These are phyloP conservation scores for Phtheirospermum japonicum DNA, from an alignment of 257 asterid species.

Conservation along the genomic window DNA sequence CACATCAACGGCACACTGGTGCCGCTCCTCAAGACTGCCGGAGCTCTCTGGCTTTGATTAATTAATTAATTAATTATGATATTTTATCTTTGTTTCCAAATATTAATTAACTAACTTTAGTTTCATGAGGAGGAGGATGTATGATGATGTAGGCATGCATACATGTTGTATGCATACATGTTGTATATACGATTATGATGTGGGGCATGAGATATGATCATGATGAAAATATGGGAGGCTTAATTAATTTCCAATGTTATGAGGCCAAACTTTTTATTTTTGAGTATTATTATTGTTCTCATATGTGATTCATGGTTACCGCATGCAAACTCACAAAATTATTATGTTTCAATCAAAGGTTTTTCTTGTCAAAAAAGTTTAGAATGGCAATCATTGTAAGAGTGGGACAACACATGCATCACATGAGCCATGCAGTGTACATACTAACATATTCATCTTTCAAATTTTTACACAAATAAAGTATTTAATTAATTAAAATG, in stretches of 20 bases:
- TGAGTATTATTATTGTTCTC: too few relatives aligned
- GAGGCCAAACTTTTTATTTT: background rate
- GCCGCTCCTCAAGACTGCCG: constrained; percentile 81
- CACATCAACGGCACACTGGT: constrained; percentile 80
- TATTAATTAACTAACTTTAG: constrained; percentile 2
- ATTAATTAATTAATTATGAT: background rate
- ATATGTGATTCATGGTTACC: background rate
- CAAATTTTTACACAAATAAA: too few relatives aligned
- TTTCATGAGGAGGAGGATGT: too few relatives aligned
- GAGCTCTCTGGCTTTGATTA: constrained; percentile 81
- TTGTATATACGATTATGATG: background rate
- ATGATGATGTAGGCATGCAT: background rate
- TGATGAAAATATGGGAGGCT: too few relatives aligned
- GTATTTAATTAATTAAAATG: too few relatives aligned
- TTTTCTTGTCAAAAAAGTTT: too few relatives aligned
- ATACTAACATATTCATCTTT: too few relatives aligned
- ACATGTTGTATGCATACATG: constrained; percentile 19
- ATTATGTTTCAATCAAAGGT: background rate
- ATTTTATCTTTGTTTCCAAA: background rate
- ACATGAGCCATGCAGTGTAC: too few relatives aligned
- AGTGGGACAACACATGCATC: too few relatives aligned
- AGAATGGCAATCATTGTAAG: too few relatives aligned
- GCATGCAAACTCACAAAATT: background rate
- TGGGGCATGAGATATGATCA: too few relatives aligned
- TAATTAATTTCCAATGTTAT: too few relatives aligned